Conservation (phyloP, 2,329 filamentous ascomycete species). For the Scopulariopsis brevicaulis region DNA sequence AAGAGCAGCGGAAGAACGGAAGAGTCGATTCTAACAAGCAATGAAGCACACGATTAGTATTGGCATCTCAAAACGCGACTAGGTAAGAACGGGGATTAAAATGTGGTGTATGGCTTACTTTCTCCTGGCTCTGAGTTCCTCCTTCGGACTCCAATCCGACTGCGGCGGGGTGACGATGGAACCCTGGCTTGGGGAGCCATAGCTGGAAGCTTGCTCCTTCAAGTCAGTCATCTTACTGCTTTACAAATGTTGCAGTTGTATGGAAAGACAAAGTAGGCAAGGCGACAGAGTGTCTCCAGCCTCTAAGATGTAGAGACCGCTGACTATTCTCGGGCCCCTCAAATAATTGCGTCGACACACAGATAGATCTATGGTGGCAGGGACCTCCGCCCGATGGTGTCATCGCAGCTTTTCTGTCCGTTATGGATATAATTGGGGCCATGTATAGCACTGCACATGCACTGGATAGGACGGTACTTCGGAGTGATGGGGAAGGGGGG, state of each 20-base stretch:
- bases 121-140: background rate
- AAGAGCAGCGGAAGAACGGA: constrained; percentile 35
- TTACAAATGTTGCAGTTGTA: background rate
- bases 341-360: background rate
- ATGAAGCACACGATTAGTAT: background rate
- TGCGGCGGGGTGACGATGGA: background rate
- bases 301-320: too few species aligned
- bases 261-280: background rate
- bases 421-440: background rate
- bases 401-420: background rate
- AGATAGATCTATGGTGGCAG: background rate
- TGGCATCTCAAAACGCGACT: too few species aligned
- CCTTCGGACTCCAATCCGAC: background rate
- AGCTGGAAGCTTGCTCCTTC: background rate
- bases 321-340: background rate
- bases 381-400: background rate
- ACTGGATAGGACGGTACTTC: background rate
- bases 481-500: background rate
- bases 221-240: background rate
- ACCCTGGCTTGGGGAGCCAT: background rate
- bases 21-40: constrained; percentile 25
- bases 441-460: background rate
- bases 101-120: background rate
- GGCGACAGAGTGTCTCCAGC: background rate
- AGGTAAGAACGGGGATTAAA: too few species aligned